Conservation (phyloP, 2,329 filamentous ascomycete genomes). For the Diaporthe vaccinii region DNA sequence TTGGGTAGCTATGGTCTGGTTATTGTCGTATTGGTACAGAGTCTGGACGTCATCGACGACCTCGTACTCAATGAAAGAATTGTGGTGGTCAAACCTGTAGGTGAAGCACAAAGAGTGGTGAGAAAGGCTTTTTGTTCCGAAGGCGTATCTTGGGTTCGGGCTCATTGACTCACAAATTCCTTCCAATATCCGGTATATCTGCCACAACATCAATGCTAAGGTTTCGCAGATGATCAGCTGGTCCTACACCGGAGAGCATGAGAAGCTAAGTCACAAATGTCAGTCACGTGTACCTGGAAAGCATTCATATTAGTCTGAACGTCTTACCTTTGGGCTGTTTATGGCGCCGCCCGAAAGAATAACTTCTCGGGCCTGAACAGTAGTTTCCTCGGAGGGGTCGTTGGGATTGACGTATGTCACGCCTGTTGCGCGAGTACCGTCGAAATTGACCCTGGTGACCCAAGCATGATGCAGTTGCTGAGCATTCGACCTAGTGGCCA, state of each 20-base stretch:
- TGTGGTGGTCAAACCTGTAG: background rate
- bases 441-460: background rate
- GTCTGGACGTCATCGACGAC: background rate
- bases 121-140: background rate
- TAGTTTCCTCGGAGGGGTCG: background rate
- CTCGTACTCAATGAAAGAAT: background rate
- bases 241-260: background rate
- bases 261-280: background rate
- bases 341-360: constrained; percentile 9
- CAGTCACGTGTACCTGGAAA: background rate
- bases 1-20: background rate
- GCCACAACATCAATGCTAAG: background rate
- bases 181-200: background rate
- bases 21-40: constrained; percentile 6
- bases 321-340: background rate
- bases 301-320: background rate
- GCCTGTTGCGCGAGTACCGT: background rate
- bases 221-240: background rate
- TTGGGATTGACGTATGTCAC: background rate
- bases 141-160: accelerated
- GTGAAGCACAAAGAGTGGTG: background rate
- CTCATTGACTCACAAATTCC: background rate
- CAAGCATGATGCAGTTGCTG: constrained; percentile 15
- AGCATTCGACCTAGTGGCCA: background rate
- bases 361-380: background rate